These are phyloP conservation scores for Erodium trifolium DNA, from an alignment of 441 rosid genomes.

Conservation along the genomic window DNA sequence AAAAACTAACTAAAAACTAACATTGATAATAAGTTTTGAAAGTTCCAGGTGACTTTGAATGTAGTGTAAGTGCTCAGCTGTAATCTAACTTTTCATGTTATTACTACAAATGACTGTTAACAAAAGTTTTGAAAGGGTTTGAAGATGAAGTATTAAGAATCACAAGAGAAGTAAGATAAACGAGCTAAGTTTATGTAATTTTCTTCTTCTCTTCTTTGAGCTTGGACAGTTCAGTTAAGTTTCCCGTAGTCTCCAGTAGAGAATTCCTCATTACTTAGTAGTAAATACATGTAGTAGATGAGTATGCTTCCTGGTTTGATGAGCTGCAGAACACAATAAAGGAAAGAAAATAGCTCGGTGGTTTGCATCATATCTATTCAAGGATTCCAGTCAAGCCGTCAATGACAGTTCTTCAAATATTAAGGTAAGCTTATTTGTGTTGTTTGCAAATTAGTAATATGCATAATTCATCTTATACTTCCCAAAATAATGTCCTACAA, in stretches of 20 bases:
- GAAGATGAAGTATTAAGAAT: no score
- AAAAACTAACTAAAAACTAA: no score
- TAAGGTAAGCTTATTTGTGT: constrained; percentile 34
- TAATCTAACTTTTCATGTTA: neutral
- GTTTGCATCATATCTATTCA: constrained; percentile 54
- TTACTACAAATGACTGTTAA: neutral
- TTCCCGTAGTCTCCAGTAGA: no score
- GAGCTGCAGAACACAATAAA: constrained; percentile 29
- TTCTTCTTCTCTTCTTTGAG: no score
- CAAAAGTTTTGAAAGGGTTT: neutral
- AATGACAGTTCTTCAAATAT: constrained; percentile 28
- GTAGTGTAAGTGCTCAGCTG: neutral
- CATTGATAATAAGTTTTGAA: no score
- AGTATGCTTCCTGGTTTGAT: constrained; percentile 17
- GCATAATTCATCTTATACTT: neutral
- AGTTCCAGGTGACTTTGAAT: neutral
- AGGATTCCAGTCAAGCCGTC: constrained; percentile 26
- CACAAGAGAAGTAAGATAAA: no score
- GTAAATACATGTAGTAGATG: neutral
- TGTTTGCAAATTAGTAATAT: constrained; percentile 4
- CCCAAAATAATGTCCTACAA: neutral
- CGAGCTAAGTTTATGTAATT: no score
- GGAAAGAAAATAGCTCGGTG: constrained; percentile 54
- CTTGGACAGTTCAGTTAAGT: no score
- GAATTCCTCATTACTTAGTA: no score